Base-by-base conservation (phyloP, 495 filamentous ascomycete species). In the Tricharina praecox region DNA sequence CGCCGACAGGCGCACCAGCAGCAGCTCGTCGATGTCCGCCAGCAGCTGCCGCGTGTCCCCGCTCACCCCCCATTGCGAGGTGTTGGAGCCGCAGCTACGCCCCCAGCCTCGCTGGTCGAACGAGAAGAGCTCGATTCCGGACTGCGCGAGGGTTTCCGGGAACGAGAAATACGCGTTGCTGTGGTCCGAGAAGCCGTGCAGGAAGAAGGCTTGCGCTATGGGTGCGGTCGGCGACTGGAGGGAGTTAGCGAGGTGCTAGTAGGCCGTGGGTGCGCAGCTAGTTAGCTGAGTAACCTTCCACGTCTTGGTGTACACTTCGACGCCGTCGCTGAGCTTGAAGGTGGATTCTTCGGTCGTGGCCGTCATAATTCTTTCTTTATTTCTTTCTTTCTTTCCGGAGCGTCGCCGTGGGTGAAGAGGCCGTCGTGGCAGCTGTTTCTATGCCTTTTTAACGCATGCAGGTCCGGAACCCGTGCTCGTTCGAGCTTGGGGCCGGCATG, bases 101-200 rank as follows among this genome's bases (percentile, higher is more conserved):
- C 74, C 74, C 72, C 74, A 78, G 49, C 74, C 74, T 50, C 85
- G 76, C 65, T 93, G 86, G 62, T 93, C 87, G 54, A 85, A 78
- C 50, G 74, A 72, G 58, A 75, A 68, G 35, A 82, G 73, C 54
- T 77, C 74, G 54, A 94, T 81, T 39, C 79, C 81, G 21, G 71
- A 70, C n/a, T 67, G 62, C 18, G 81, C 80, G 35, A 93, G 73
- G 0, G 58, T 59, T 13, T 73, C 63, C 61, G 87, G 88, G 53
- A 93, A 70, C 45, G 64, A 66, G 55, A 73, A 67, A 63, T 87
- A 85, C 16, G 73, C 70, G 62, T 85, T 77, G 62, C 67, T 69
- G 59, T 94, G 86, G 65, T 94, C 87, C 53, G 74, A 81, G 70
- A 83, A 94, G 52, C 86, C 86, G 64, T 93, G 87, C 49, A 93